Base-by-base conservation (phyloP, 2,329 filamentous ascomycete genomes). In the Xenoacremonium recifei region DNA sequence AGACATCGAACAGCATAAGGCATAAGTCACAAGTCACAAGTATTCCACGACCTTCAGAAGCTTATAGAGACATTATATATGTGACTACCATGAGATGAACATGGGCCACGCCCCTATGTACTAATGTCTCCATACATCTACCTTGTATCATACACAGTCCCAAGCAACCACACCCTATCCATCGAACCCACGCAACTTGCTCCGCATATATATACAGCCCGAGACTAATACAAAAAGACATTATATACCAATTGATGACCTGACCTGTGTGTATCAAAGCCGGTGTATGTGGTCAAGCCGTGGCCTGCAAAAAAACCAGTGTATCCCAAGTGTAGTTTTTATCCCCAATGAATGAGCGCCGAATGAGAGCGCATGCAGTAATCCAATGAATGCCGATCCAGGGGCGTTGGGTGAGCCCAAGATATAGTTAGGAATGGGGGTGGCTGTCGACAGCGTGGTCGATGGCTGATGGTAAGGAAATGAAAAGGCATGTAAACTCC, bases 401-500 rank as follows among this genome's bases (percentile, higher is more conserved):
- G 47, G 11, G 44, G 39, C 49, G 47, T 37, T 35, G 32, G 38
- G 19, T 33, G 21, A 46, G 42, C 32, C 48, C 17, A 20, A 29
- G 33, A 44, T 13, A 33, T 39, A 34, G 42, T 32, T n/a, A n/a
- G n/a, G n/a, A n/a, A n/a, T n/a, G n/a, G n/a, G n/a, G n/a, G n/a
- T n/a, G n/a, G n/a, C n/a, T n/a, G n/a, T n/a, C n/a, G n/a, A n/a
- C n/a, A n/a, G n/a, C n/a, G n/a, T n/a, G n/a, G n/a, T n/a, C n/a
- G n/a, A n/a, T n/a, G n/a, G n/a, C 39, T 34, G 46, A 46, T 41
- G 44, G 51, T 45, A 44, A 54, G 47, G 46, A 50, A 45, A 49
- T 46, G 34, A 46, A 48, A 50, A 56, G 55, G 44, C 46, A 58
- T 18, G 47, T 58, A 51, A 66, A 67, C 63, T 62, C 63, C 63